A percentile compares a stretch with the other conserved stretches of the same genome.
Evolutionary conservation across 2,329 filamentous ascomycete genomes (phyloP).

Genomic region (Bimuria novae-zelandiae): DNA sequence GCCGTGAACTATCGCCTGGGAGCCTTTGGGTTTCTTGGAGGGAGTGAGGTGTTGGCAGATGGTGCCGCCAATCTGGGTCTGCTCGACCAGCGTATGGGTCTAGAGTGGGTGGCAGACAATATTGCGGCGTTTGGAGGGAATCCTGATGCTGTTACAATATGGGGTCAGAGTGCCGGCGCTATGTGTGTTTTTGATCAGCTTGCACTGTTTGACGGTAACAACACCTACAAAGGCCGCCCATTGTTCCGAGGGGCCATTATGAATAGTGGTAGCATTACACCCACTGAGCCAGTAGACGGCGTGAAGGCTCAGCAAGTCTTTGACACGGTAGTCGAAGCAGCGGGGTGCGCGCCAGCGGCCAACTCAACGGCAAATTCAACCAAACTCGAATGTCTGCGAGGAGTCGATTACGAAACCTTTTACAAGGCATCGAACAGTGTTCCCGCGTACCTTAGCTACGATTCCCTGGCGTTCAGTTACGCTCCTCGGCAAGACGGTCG

Average conservation of each 20-base stretch:
- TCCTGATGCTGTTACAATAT: conserved; percentile 75
- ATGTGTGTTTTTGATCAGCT: conserved; percentile 80
- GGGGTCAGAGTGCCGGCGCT: conserved; percentile 63
- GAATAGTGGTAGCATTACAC: conserved; percentile 52
- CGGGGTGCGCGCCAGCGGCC: conserved; percentile 50
- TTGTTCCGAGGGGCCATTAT: conserved; percentile 80
- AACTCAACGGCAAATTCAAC: conserved; percentile 39
- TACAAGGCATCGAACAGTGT: conserved; percentile 72
- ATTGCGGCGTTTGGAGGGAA: conserved; percentile 80
- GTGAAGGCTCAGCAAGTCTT: conserved; percentile 66
- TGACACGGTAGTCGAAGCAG: conserved; percentile 54
- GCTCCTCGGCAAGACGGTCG: conserved; percentile 73
- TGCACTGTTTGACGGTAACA: conserved; percentile 72
- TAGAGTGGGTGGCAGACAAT: conserved; percentile 79
- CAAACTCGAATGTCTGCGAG: conserved; percentile 56
- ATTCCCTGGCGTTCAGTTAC: conserved; percentile 71
- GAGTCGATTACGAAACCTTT: conserved; percentile 51
- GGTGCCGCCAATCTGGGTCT: conserved; percentile 73
- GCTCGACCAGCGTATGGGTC: conserved; percentile 71
- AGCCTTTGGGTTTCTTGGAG: conserved; percentile 74
- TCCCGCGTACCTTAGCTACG: conserved; percentile 69
- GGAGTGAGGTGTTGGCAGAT: conserved; percentile 68
- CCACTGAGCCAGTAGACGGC: conserved; percentile 61
- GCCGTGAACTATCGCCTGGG: conserved; percentile 77
- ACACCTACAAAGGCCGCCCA: conserved; percentile 73